Conservation (phyloP, 202 grass and related monocot genomes). For the Panicum virgatum region DNA sequence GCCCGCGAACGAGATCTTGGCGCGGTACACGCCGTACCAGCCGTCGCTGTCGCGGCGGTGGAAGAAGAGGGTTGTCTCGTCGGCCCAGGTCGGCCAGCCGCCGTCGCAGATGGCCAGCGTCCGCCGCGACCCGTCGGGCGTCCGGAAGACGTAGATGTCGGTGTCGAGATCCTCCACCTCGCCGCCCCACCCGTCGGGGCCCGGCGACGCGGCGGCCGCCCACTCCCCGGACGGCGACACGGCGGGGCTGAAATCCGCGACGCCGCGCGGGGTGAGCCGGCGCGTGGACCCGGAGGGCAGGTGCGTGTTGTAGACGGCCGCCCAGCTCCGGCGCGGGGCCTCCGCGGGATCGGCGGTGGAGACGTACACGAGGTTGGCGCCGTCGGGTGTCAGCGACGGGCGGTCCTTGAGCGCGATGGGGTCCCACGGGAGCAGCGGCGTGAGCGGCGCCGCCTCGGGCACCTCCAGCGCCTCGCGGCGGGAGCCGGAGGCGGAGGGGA, state of each 20-base stretch:
- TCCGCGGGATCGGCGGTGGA: conserved; percentile 53
- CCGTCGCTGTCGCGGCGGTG: conserved; percentile 68
- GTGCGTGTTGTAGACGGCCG: conserved; percentile 65
- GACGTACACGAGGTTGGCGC: conserved; percentile 65
- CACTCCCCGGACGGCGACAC: conserved; percentile 81
- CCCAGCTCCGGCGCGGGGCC: conserved; percentile 67
- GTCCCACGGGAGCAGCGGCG: conserved; percentile 49
- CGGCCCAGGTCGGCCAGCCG: conserved; percentile 87
- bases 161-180: conserved; percentile 79
- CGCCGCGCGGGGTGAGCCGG: conserved; percentile 52
- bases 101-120: conserved; percentile 46
- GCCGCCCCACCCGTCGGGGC: conserved; percentile 42
- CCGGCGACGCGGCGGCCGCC: conserved; percentile 69
- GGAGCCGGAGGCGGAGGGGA: neutral
- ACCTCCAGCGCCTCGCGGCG: conserved; percentile 26
- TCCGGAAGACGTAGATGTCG: conserved; percentile 73
- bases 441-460: neutral
- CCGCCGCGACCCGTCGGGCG: conserved; percentile 59
- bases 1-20: conserved; percentile 34
- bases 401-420: conserved; percentile 59
- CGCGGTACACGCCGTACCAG: conserved; percentile 78
- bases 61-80: conserved; percentile 77
- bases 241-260: conserved; percentile 79
- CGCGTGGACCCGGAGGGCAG: conserved; percentile 34
- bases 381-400: conserved; percentile 53